Percentiles rank a stretch among this genome's conserved stretches.
Conservation (phyloP, 768 basidiomycete genomes). For the Lactifluus rugatus region DNA sequence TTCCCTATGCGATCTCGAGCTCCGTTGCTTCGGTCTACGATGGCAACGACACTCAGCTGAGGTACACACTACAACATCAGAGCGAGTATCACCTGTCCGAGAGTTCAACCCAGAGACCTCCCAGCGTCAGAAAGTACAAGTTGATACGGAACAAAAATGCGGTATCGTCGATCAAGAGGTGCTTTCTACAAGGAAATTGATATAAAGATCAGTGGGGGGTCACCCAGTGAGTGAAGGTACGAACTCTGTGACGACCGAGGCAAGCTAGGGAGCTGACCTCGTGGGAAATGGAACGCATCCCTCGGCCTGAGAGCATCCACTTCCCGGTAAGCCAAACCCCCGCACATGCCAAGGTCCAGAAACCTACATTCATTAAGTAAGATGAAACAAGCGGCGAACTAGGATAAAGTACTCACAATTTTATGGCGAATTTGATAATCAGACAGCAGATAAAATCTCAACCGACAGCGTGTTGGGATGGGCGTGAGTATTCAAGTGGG, state of each 20-base stretch:
- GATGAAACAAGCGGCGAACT: background rate
- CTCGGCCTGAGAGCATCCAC: background rate
- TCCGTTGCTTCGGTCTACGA: too few relatives aligned
- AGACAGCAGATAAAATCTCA: too few relatives aligned
- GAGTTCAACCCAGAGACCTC: background rate
- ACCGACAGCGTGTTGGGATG: too few relatives aligned
- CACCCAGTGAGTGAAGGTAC: background rate
- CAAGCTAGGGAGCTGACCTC: background rate
- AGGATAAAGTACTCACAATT: background rate
- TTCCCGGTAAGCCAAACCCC: background rate
- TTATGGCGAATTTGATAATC: background rate
- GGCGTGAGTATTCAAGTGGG: too few relatives aligned
- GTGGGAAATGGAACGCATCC: background rate
- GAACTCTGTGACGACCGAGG: background rate
- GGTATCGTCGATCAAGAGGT: too few relatives aligned
- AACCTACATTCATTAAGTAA: background rate
- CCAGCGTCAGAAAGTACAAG: background rate
- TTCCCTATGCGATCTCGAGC: background rate
- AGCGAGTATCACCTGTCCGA: background rate
- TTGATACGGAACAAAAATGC: background rate
- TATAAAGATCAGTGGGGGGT: too few relatives aligned
- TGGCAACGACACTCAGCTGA: too few relatives aligned
- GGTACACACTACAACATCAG: background rate
- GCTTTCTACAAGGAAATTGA: background rate
- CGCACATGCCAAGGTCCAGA: too few relatives aligned